phyloP scores from a whole-genome alignment of 2,329 filamentous ascomycete species.

The Diaporthe aspalathi region DNA sequence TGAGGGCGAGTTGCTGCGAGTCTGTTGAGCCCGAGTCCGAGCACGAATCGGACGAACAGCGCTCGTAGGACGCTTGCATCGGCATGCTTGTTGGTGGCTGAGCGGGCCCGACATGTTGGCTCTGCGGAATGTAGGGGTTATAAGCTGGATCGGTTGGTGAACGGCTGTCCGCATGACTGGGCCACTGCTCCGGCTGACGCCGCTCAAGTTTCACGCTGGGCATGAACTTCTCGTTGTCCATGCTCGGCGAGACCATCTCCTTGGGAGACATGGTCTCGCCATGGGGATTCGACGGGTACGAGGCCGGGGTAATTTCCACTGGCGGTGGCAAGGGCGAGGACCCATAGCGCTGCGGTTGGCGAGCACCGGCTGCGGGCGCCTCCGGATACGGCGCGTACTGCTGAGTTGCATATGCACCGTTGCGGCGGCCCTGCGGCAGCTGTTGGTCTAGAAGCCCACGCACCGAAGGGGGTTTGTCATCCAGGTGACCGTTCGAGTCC shows the following conservation, averaged over 20 bases:
- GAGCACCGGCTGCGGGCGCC: slow-evolving; percentile 39
- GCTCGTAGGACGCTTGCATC: slow-evolving; percentile 50
- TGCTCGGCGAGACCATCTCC: slow-evolving; percentile 50
- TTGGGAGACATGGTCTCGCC: slow-evolving; percentile 46
- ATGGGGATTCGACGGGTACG: slow-evolving; percentile 40
- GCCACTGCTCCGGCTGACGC: slow-evolving; percentile 46
- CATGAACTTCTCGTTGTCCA: slow-evolving; percentile 56
- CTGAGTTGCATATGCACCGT: slow-evolving; percentile 41
- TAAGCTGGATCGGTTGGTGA: slow-evolving; percentile 37
- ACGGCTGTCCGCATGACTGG: slow-evolving; percentile 15
- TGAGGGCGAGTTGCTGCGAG: slow-evolving; percentile 56
- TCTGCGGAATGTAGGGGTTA: slow-evolving; percentile 36
- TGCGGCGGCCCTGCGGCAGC: slow-evolving; percentile 42
- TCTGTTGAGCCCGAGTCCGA: slow-evolving; percentile 48
- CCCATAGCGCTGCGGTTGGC: slow-evolving; percentile 37
- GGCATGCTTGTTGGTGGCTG: slow-evolving; percentile 36
- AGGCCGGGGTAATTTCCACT: slow-evolving; percentile 39
- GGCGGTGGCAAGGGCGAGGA: slow-evolving; percentile 38
- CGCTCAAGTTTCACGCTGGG: slow-evolving; percentile 54
- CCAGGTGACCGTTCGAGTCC: slow-evolving; percentile 59
- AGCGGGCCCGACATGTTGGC: slow-evolving; percentile 30
- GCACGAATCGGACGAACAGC: slow-evolving; percentile 53
- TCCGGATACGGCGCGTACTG: slow-evolving; percentile 45
- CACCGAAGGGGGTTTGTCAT: slow-evolving; percentile 60
- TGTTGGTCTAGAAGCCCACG: slow-evolving; percentile 64